These are phyloP conservation scores for Hyphodiscus sp. DNA, from an alignment of 2,329 filamentous ascomycete species.

Conservation along the genomic window DNA sequence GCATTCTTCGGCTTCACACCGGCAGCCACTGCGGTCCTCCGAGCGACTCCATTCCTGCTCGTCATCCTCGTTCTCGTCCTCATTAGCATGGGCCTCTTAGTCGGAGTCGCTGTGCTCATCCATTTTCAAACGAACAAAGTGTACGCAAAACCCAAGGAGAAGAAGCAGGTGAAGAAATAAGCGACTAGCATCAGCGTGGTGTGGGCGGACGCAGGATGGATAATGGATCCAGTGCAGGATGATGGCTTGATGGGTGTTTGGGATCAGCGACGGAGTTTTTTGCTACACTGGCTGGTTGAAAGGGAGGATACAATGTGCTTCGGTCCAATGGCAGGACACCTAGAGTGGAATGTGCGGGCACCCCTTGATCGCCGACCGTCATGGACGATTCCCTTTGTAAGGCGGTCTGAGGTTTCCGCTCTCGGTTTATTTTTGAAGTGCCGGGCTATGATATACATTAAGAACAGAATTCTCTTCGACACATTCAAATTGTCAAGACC, in stretches of 20 bases:
- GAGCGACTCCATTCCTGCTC: slow-evolving; percentile 22
- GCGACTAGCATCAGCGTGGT: not conserved
- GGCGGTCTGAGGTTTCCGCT: not conserved
- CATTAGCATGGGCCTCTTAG: slow-evolving; percentile 10
- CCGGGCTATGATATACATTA: not conserved
- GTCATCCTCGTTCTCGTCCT: slow-evolving; percentile 23
- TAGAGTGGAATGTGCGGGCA: slow-evolving; percentile 12
- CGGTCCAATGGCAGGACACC: slow-evolving; percentile 5
- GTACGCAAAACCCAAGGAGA: slow-evolving; percentile 27
- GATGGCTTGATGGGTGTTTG: not conserved
- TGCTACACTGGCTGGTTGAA: not conserved
- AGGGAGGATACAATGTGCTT: slow-evolving; percentile 2
- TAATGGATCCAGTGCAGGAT: not conserved
- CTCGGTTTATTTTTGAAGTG: not conserved
- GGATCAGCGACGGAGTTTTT: not conserved
- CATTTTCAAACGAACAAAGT: slow-evolving; percentile 26
- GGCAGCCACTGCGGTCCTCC: slow-evolving; percentile 27
- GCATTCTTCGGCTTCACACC: slow-evolving; percentile 29
- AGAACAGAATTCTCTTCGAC: not conserved
- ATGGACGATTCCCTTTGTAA: not conserved
- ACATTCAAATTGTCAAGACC: too few relatives aligned
- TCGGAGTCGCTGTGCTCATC: slow-evolving; percentile 22
- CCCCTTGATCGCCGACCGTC: slow-evolving; percentile 3
- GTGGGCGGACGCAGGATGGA: not conserved
- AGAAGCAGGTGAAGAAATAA: slow-evolving; percentile 21